Base-by-base conservation (phyloP, 129 eudicot genomes). In the Calendula officinalis region DNA sequence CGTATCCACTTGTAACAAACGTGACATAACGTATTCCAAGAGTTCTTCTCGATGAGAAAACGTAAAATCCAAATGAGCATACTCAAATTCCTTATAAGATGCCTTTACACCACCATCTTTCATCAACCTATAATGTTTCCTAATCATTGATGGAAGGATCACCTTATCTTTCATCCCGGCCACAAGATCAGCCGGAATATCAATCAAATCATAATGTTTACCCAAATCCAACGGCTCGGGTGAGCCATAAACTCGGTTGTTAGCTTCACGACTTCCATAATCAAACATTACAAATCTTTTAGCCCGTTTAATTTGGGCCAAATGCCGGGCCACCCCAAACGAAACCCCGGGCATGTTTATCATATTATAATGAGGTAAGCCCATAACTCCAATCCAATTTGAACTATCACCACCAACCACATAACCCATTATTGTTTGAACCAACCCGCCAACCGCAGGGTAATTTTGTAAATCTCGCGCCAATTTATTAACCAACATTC, bases 391-490 rank as follows among this genome's bases (percentile, higher is more conserved):
- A 0, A 92, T 81, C 98, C 98, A 92, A 44, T 92, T 88, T 5
- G 98, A 92, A 73, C 87, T 72, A 60, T 92, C 98, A 3, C 98
- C 98, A 8, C 98, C 98, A 2, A 86, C 88, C 7, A 81, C 80
- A 17, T 92, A 92, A 61, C 98, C 72, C 81, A 92, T 81, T 6
- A 92, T 76, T 44, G 96, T 88, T 71, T 92, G 98, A 5, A 92
- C 98, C 3, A 92, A 85, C 43, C 98, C 98, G 5, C 98, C 98
- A 10, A 92, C 96, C 2, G 96, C 98, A 4, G 98, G 98, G 49
- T 88, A 77, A 73, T 88, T 92, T 64, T 88, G 86, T 58, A 92
- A 86, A 56, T 56, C 62, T n/a, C 62, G 62, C 4, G 62, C 62
- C 41, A 56, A 14, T 36, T 92, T 92, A 62, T 92, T 85, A 0